phyloP scores from a whole-genome alignment of 2,329 filamentous ascomycete species.

The Ceratocystis papillata region DNA sequence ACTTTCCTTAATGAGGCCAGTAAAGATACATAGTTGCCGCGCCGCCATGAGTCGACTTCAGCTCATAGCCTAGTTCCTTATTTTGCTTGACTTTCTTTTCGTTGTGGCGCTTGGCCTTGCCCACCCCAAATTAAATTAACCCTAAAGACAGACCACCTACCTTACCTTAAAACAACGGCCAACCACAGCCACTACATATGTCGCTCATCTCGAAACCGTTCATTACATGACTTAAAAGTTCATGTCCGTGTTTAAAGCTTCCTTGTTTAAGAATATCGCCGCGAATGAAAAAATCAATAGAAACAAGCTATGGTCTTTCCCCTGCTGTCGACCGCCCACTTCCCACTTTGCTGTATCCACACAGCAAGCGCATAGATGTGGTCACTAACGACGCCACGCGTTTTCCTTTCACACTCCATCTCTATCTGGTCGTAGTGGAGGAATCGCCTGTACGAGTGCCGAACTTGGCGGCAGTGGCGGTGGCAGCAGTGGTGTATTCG shows the following conservation, averaged over 20 bases:
- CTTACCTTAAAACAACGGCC: too few species aligned
- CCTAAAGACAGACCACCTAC: too few species aligned
- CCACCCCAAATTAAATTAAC: not conserved
- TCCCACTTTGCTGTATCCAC: not conserved
- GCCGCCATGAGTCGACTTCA: not conserved
- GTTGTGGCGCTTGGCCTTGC: not conserved
- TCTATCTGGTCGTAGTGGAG: constrained; percentile 4
- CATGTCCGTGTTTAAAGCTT: too few species aligned
- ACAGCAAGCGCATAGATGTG: constrained; percentile 2
- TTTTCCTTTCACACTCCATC: constrained; percentile 7
- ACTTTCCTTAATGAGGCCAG: not conserved
- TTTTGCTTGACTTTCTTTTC: not conserved
- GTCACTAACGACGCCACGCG: not conserved
- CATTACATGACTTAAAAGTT: too few species aligned
- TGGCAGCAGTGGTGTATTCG: not conserved
- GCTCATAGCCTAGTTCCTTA: too few species aligned
- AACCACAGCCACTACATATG: too few species aligned
- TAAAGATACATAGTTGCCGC: not conserved
- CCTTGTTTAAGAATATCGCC: too few species aligned
- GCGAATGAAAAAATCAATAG: not conserved
- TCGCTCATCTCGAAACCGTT: too few species aligned
- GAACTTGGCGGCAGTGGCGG: not conserved
- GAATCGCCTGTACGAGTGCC: not conserved
- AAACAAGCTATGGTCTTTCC: not conserved
- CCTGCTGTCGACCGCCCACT: not conserved